These are phyloP conservation scores for Fraxinus excelsior DNA, from an alignment of 257 asterid genomes.

Conservation along the genomic window DNA sequence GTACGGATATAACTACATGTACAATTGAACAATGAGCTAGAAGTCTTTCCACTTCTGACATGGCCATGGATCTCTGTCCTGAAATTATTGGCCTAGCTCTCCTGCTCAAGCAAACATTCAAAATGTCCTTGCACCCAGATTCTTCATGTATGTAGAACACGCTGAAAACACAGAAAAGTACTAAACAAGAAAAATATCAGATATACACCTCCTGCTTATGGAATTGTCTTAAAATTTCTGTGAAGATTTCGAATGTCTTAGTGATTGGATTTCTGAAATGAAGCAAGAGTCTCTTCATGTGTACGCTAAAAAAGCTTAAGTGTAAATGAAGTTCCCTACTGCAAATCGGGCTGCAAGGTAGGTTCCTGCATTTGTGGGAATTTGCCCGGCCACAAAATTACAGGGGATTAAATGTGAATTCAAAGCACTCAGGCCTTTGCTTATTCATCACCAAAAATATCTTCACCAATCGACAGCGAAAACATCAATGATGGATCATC, in stretches of 20 bases:
- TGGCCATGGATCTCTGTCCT: neutral
- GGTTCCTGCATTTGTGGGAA: slow-evolving; percentile 41
- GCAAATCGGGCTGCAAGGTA: slow-evolving; percentile 51
- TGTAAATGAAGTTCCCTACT: slow-evolving; percentile 80
- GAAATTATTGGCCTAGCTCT: neutral
- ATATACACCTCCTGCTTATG: slow-evolving; percentile 85
- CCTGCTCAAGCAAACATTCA: neutral
- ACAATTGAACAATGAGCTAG: neutral
- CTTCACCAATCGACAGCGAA: slow-evolving; percentile 7
- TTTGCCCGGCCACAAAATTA: slow-evolving; percentile 57
- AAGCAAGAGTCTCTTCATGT: slow-evolving; percentile 83
- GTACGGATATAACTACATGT: neutral
- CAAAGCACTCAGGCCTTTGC: slow-evolving; percentile 15
- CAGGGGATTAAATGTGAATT: slow-evolving; percentile 9
- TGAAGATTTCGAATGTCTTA: slow-evolving; percentile 82
- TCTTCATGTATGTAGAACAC: neutral
- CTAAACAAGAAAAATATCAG: neutral
- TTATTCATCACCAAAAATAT: slow-evolving; percentile 14
- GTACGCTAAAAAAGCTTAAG: slow-evolving; percentile 90
- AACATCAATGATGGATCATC: neutral
- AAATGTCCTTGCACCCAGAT: neutral
- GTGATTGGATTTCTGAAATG: slow-evolving; percentile 82
- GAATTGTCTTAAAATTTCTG: slow-evolving; percentile 75
- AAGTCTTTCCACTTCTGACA: neutral
- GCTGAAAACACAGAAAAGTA: neutral